Evolutionary conservation across 192 early-diverging fungal species (phyloP).

Genomic region (Gryganskiella cystojenkinii): DNA sequence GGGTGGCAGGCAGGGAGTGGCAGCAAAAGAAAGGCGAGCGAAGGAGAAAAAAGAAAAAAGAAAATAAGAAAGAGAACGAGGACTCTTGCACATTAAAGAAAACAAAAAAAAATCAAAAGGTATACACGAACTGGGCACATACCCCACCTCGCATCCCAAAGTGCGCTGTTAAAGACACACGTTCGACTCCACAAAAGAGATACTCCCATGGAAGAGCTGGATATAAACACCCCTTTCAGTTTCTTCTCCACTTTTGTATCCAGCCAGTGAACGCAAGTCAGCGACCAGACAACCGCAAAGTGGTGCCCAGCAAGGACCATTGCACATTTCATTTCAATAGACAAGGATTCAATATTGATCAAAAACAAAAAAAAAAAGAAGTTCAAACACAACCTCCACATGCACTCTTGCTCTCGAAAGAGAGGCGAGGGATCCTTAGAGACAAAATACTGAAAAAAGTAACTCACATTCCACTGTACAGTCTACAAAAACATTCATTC

Average conservation of each 20-base stretch:
- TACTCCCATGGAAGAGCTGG: no score
- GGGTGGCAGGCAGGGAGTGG: neutral
- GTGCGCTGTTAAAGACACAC: no score
- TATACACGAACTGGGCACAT: neutral
- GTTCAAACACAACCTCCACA: no score
- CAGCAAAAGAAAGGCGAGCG: neutral
- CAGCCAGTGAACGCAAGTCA: neutral
- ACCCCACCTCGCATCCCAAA: neutral
- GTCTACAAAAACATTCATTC: no score
- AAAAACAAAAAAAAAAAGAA: no score
- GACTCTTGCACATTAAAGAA: neutral
- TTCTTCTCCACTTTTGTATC: neutral
- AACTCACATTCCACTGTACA: no score
- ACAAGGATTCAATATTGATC: no score
- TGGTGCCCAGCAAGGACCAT: neutral
- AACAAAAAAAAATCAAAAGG: neutral
- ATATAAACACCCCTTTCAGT: neutral
- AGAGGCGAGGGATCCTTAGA: no score
- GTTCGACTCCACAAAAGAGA: no score
- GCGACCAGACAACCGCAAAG: neutral
- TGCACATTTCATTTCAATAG: no score
- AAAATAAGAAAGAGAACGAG: neutral
- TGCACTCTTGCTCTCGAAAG: no score
- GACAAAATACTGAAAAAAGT: no score
- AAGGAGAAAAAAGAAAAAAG: neutral